These are phyloP conservation scores for Pilatotrama ljubarskyi DNA, from an alignment of 768 basidiomycete genomes.

Conservation along the genomic window DNA sequence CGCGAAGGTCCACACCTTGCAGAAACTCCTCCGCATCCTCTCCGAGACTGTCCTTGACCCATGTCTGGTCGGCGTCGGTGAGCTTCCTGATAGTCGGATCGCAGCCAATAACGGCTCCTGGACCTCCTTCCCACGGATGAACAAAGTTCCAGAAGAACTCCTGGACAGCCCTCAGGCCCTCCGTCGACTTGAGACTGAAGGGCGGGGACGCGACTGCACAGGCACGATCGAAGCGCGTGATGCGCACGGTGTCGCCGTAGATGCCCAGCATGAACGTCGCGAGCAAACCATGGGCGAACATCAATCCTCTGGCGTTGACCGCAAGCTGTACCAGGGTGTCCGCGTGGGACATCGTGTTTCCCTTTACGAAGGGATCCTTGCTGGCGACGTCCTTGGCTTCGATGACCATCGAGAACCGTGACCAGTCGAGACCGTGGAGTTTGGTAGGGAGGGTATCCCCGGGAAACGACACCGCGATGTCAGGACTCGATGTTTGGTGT, in stretches of 20 bases:
- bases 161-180: not conserved
- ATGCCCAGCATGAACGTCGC: conserved; percentile 10
- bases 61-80: not conserved
- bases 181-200: not conserved
- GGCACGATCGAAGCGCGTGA: conserved; percentile 17
- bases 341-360: not conserved
- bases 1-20: not conserved
- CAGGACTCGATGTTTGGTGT: not conserved
- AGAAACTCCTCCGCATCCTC: not conserved
- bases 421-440: not conserved
- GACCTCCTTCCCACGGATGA: conserved; percentile 3
- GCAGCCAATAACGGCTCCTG: not conserved
- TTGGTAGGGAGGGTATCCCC: not conserved
- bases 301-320: not conserved
- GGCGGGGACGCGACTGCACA: conserved; percentile 8
- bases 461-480: conserved; percentile 3
- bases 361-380: not conserved
- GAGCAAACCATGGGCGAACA: conserved; percentile 7
- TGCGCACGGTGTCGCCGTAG: conserved; percentile 3
- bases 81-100: conserved; percentile 5
- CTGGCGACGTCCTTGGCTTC: not conserved
- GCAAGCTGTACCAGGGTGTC: not conserved
- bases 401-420: conserved; percentile 2
- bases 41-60: not conserved
- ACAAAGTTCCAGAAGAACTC: conserved; percentile 20